Evolutionary conservation across 2,329 filamentous ascomycete genomes (phyloP).

Genomic region (Dothideomycetes sp.): DNA sequence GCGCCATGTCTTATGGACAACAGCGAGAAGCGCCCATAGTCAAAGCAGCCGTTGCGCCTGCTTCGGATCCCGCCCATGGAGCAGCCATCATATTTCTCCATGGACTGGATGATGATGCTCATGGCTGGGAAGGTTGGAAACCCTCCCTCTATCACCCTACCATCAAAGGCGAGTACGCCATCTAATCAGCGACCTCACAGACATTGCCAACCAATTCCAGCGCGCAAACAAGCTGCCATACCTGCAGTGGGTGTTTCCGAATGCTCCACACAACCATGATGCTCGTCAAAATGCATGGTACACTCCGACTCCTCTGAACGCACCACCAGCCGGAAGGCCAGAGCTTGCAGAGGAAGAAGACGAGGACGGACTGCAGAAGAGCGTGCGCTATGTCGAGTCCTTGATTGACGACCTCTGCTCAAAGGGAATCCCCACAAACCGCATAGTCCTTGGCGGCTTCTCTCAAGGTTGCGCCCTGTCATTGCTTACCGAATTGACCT

Average conservation of each 20-base stretch:
- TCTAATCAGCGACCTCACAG: slow-evolving; percentile 13
- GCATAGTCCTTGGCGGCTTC: slow-evolving; percentile 38
- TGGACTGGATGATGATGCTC: slow-evolving; percentile 35
- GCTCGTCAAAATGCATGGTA: slow-evolving; percentile 38
- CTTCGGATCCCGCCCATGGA: slow-evolving; percentile 23
- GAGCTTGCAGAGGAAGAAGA: slow-evolving; percentile 37
- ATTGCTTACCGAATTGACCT: slow-evolving; percentile 31
- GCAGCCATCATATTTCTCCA: slow-evolving; percentile 37
- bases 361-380: slow-evolving; percentile 30
- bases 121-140: slow-evolving; percentile 28
- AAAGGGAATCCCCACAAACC: slow-evolving; percentile 28
- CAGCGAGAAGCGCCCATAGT: slow-evolving; percentile 22
- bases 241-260: slow-evolving; percentile 40
- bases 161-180: not conserved
- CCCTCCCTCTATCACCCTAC: not conserved
- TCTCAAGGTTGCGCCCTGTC: slow-evolving; percentile 37
- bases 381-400: slow-evolving; percentile 28
- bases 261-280: slow-evolving; percentile 36
- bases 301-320: slow-evolving; percentile 29
- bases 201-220: slow-evolving; percentile 37
- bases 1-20: slow-evolving; percentile 4
- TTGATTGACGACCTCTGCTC: slow-evolving; percentile 31
- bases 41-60: slow-evolving; percentile 23
- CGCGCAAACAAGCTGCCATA: slow-evolving; percentile 36
- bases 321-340: slow-evolving; percentile 25